Evolutionary conservation across 768 basidiomycete genomes (phyloP).

Genomic region (Dictyophora rubrovolvata): DNA sequence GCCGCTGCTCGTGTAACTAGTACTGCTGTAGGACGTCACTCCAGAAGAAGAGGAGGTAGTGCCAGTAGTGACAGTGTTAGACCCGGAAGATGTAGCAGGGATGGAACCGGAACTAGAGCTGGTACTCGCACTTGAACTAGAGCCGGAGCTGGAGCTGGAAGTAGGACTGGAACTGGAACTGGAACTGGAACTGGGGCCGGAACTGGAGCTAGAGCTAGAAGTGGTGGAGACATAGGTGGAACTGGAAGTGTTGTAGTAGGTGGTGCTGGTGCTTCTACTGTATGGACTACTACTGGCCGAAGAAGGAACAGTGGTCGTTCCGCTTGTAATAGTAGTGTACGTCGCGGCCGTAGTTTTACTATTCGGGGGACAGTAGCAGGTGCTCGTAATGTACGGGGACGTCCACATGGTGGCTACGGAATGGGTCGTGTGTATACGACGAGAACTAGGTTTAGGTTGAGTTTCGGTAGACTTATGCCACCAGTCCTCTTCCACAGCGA

Average conservation of each 20-base stretch:
- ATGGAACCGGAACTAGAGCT: too few species aligned
- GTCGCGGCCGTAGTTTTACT: background rate
- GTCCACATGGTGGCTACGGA: background rate
- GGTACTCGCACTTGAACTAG: too few species aligned
- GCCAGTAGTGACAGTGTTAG: too few species aligned
- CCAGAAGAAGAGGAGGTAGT: too few species aligned
- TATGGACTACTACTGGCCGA: background rate
- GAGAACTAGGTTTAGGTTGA: background rate
- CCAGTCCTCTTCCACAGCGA: background rate
- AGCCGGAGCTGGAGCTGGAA: too few species aligned
- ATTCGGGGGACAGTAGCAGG: background rate
- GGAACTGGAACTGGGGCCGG: too few species aligned
- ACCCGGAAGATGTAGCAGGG: too few species aligned
- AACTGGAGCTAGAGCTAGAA: background rate
- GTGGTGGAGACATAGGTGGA: background rate
- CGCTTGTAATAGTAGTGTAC: background rate
- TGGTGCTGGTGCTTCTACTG: background rate
- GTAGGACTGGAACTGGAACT: too few species aligned
- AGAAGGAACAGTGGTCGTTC: background rate
- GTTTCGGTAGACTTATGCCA: background rate
- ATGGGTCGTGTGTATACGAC: background rate
- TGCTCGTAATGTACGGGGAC: background rate
- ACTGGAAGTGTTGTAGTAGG: background rate
- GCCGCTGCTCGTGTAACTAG: background rate
- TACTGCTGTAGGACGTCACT: too few species aligned